These are phyloP conservation scores for Suillus subaureus DNA, from an alignment of 768 basidiomycete species.

Conservation along the genomic window DNA sequence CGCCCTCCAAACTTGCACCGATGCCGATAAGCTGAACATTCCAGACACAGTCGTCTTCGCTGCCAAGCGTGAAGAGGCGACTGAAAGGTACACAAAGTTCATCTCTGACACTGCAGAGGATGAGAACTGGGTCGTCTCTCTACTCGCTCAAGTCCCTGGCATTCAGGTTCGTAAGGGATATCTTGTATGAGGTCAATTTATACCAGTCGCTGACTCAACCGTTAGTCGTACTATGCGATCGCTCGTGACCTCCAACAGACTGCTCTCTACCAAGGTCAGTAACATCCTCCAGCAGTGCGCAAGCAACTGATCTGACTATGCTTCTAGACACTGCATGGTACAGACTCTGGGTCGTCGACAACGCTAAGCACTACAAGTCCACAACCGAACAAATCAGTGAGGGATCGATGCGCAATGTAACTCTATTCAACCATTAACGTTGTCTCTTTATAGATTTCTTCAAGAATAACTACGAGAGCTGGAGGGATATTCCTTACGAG, in stretches of 20 bases:
- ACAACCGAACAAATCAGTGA: not conserved
- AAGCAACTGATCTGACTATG: not conserved
- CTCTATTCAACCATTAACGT: not conserved
- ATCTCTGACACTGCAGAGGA: constrained; percentile 10
- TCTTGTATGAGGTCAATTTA: not conserved
- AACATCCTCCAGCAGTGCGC: not conserved
- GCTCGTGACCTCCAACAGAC: not conserved
- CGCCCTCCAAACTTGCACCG: constrained; percentile 10
- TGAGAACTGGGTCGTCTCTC: constrained; percentile 12
- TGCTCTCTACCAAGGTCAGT: not conserved
- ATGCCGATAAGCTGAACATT: constrained; percentile 11
- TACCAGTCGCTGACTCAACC: not conserved
- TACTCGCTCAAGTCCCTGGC: constrained; percentile 17
- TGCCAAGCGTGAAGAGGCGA: constrained; percentile 7
- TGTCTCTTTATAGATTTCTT: not conserved
- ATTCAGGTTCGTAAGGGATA: constrained; percentile 12
- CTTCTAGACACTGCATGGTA: not conserved
- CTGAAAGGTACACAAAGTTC: constrained; percentile 13
- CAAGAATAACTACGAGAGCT: constrained; percentile 2
- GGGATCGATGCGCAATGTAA: not conserved
- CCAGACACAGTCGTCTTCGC: constrained; percentile 10
- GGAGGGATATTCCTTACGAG: not conserved
- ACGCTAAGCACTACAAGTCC: constrained; percentile 6
- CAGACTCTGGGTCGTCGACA: not conserved
- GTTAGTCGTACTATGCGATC: constrained; percentile 1